Percentiles rank a stretch among this genome's conserved stretches.
Conservation (phyloP, 805 yeast species). For the Cyberlindnera xishuangbannaensis region DNA sequence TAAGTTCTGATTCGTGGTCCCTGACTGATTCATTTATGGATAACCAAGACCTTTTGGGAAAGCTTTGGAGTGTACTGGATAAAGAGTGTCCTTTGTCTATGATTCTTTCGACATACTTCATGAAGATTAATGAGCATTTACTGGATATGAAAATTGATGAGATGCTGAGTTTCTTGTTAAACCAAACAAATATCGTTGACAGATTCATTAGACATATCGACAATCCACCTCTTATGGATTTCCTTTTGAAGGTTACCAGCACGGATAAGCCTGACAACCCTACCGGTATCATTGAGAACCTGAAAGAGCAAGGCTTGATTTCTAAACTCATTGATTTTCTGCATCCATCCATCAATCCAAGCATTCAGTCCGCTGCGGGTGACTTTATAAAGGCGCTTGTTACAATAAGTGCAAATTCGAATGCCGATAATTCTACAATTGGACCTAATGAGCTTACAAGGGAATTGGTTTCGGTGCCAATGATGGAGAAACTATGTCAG, state of each 20-base stretch:
- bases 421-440: slow-evolving; percentile 81
- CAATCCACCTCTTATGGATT: slow-evolving; percentile 92
- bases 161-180: slow-evolving; percentile 62
- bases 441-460: slow-evolving; percentile 95
- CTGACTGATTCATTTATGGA: slow-evolving; percentile 87
- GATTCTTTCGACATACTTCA: slow-evolving; percentile 77
- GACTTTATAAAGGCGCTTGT: slow-evolving; percentile 93
- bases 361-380: slow-evolving; percentile 88
- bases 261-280: slow-evolving; percentile 89
- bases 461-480: slow-evolving; percentile 73
- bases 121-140: slow-evolving; percentile 86
- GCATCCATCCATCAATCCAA: slow-evolving; percentile 59
- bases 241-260: slow-evolving; percentile 79
- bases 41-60: slow-evolving; percentile 53
- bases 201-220: slow-evolving; percentile 82
- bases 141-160: slow-evolving; percentile 85
- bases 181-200: slow-evolving; percentile 66
- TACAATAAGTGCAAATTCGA: slow-evolving; percentile 88
- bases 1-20: slow-evolving; percentile 92
- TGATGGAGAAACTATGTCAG: slow-evolving; percentile 59
- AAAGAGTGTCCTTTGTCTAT: slow-evolving; percentile 62
- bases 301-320: slow-evolving; percentile 69
- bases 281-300: slow-evolving; percentile 75
- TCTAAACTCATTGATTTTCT: slow-evolving; percentile 66
- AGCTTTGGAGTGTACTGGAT: slow-evolving; percentile 78